These are phyloP conservation scores for Cubamyces lactineus DNA, from an alignment of 768 basidiomycete genomes.

Conservation along the genomic window DNA sequence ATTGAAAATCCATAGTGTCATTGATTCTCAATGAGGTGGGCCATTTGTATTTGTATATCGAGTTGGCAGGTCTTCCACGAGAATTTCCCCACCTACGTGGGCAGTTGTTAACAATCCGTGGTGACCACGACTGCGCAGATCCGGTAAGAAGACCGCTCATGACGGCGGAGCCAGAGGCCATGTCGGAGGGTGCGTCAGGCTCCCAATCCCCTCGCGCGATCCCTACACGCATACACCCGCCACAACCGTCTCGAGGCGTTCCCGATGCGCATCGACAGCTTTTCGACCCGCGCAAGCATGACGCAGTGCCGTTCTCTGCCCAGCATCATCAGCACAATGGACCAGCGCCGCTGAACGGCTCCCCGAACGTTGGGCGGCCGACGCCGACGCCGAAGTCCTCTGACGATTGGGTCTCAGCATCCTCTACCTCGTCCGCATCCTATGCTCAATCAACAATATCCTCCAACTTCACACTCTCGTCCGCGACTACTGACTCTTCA, in stretches of 20 bases:
- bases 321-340: slow-evolving; percentile 50
- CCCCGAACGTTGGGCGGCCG: slow-evolving; percentile 38
- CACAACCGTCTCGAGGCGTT: slow-evolving; percentile 41
- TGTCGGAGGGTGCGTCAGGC: slow-evolving; percentile 59
- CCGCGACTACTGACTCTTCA: slow-evolving; percentile 72
- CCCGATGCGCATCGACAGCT: slow-evolving; percentile 53
- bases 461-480: slow-evolving; percentile 73
- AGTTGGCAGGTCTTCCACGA: too few species aligned
- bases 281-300: slow-evolving; percentile 89
- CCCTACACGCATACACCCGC: slow-evolving; percentile 33
- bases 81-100: too few species aligned
- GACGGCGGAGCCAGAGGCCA: slow-evolving; percentile 65
- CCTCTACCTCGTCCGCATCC: slow-evolving; percentile 63
- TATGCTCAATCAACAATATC: slow-evolving; percentile 72
- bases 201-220: slow-evolving; percentile 47
- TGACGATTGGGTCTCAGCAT: slow-evolving; percentile 72
- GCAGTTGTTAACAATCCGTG: too few species aligned
- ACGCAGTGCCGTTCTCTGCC: slow-evolving; percentile 83
- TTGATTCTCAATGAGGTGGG: too few species aligned
- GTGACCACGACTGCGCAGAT: too few species aligned
- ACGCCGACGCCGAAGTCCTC: slow-evolving; percentile 62
- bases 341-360: slow-evolving; percentile 19
- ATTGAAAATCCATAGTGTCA: too few species aligned
- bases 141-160: slow-evolving; percentile 56
- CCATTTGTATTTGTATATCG: too few species aligned